Base-by-base conservation (phyloP, 2,329 filamentous ascomycete species). In the Trichoderma sp. region DNA sequence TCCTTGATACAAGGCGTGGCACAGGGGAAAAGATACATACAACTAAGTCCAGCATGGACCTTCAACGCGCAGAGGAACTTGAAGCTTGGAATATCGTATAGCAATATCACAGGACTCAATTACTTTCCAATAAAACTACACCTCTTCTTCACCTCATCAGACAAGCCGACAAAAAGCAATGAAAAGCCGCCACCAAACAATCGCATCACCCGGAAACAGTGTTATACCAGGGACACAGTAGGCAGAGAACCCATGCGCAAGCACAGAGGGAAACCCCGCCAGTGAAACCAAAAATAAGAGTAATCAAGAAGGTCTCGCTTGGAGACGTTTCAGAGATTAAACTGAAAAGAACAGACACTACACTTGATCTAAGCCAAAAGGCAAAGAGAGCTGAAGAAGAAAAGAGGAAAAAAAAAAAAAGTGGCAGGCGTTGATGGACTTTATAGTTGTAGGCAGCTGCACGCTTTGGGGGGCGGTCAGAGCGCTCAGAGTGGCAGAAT, bases 331-430 rank as follows among this genome's bases (percentile, higher is more conserved):
- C 91, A 94, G 92, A 92, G 90, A 94, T 94, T 94, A 95, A 94
- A 93, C 92, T 94, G 91, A 93, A 92, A 94, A 94, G 92, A 94
- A 94, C 92, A 93, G 91, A 93, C 93, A 93, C 91, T 93, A 93
- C 91, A 93, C 91, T 93, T 93, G 91, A 93, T 93, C 91, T 93
- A 92, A 92, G 89, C 89, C 86, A 88, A 86, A 86, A 84, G 84
- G 80, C 80, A 82, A 82, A 82, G 80, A 81, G 80, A 82, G 80
- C 80, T 82, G 78, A 79, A 73, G 79, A 80, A 74, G 75, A 78
- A 79, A 76, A 74, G 74, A 79, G 78, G 76, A 75, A 72, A 70
- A 75, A 74, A 74, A 61, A 73, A 62, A 51, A 24, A 7, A 24
- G 4, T 24, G 63, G 58, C 57, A 71, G 67, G 15, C 36, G 47